Percentiles rank a stretch among this genome's conserved stretches.
phyloP scores from a whole-genome alignment of 164 flowering plant species.

The Protea cynaroides region DNA sequence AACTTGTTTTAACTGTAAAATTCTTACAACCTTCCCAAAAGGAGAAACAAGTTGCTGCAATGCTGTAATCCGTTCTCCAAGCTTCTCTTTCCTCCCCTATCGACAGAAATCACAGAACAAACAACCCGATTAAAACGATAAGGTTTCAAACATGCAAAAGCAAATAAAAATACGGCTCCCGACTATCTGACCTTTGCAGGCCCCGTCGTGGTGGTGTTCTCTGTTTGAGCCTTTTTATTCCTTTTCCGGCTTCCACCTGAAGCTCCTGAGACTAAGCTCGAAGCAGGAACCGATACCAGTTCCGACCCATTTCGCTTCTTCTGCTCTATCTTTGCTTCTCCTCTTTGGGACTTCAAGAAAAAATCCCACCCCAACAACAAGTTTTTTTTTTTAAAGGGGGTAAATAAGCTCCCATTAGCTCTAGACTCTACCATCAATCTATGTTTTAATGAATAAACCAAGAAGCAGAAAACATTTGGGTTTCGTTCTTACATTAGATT shows the following conservation, averaged over 20 bases:
- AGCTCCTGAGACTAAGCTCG: constrained; percentile 11
- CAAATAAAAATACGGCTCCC: neutral
- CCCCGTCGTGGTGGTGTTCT: constrained; percentile 16
- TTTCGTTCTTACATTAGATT: constrained; percentile 24
- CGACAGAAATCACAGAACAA: neutral
- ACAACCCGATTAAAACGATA: neutral
- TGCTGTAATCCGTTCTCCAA: constrained; percentile 76
- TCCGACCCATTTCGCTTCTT: constrained; percentile 30
- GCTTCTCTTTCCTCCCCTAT: constrained; percentile 72
- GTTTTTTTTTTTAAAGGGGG: too few relatives aligned
- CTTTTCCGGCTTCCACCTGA: constrained; percentile 18
- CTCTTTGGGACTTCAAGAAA: constrained; percentile 10
- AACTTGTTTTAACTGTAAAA: too few relatives aligned
- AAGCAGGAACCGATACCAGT: constrained; percentile 9
- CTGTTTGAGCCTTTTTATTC: constrained; percentile 34
- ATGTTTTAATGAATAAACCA: neutral
- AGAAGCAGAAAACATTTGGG: neutral
- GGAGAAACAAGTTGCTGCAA: constrained; percentile 89
- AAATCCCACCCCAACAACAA: neutral
- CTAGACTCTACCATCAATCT: neutral
- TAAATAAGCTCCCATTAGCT: neutral
- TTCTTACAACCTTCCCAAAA: constrained; percentile 95
- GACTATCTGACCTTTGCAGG: constrained; percentile 32
- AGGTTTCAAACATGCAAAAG: constrained; percentile 2
- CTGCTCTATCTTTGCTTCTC: constrained; percentile 19